These are phyloP conservation scores for Pseudocercospora pini-densiflorae DNA, from an alignment of 2,329 filamentous ascomycete species.

Conservation along the genomic window DNA sequence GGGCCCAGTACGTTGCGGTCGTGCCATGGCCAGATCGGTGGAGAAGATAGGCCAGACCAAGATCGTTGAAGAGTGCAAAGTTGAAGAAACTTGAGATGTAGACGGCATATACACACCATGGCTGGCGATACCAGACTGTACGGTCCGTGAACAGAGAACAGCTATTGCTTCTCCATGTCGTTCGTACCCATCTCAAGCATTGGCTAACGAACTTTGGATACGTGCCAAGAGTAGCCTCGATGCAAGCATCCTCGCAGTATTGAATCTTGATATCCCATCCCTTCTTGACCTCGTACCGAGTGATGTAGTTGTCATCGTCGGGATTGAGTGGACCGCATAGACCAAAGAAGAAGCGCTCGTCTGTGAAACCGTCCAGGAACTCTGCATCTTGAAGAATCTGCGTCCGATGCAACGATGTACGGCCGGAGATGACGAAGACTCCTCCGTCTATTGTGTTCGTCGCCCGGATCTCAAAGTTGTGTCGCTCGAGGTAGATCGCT, in stretches of 20 bases:
- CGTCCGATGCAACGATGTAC: constrained; percentile 36
- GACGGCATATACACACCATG: constrained; percentile 14
- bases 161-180: constrained; percentile 13
- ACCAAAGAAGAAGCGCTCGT: constrained; percentile 18
- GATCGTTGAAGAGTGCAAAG: constrained; percentile 17
- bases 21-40: neutral
- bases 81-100: constrained; percentile 16
- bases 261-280: constrained; percentile 19
- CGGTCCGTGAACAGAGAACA: constrained; percentile 15
- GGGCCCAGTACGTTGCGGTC: neutral
- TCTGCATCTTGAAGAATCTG: constrained; percentile 30
- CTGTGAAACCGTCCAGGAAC: constrained; percentile 27
- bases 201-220: constrained; percentile 13
- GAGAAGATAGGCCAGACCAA: constrained; percentile 11
- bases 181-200: constrained; percentile 17
- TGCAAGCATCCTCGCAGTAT: constrained; percentile 11
- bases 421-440: constrained; percentile 41
- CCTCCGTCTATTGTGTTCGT: constrained; percentile 41
- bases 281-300: constrained; percentile 12
- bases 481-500: constrained; percentile 38
- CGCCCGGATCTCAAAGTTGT: constrained; percentile 41
- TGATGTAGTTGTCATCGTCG: constrained; percentile 17
- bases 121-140: constrained; percentile 9
- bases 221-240: constrained; percentile 12
- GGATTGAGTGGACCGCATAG: constrained; percentile 16